Evolutionary conservation across 495 filamentous ascomycete species (phyloP).

Genomic region (Lineolata rhizophorae): DNA sequence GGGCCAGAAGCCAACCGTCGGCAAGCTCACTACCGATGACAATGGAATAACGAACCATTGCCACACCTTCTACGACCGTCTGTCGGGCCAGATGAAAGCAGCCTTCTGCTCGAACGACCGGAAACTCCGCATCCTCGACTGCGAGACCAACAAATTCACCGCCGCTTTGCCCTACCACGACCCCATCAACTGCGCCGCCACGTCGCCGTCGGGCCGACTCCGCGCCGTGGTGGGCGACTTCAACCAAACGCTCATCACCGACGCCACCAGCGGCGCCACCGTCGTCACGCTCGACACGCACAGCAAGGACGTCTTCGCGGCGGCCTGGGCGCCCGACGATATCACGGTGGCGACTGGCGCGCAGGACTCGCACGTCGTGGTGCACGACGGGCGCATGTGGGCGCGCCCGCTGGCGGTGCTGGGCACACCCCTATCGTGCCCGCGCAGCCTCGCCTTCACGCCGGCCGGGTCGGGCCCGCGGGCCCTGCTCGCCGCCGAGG

Average conservation of each 20-base stretch:
- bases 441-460: slow-evolving; percentile 59
- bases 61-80: slow-evolving; percentile 40
- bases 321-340: slow-evolving; percentile 79
- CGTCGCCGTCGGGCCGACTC: slow-evolving; percentile 57
- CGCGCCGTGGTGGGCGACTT: slow-evolving; percentile 57
- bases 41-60: slow-evolving; percentile 81
- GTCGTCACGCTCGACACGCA: slow-evolving; percentile 39
- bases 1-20: no score
- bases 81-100: slow-evolving; percentile 36
- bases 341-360: slow-evolving; percentile 76
- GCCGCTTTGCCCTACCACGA: slow-evolving; percentile 37
- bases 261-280: slow-evolving; percentile 35
- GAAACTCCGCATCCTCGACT: slow-evolving; percentile 53
- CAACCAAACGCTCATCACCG: slow-evolving; percentile 32
- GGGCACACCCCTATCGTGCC: slow-evolving; percentile 54
- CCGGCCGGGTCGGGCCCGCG: slow-evolving; percentile 56
- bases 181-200: slow-evolving; percentile 67
- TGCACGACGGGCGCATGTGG: slow-evolving; percentile 73
- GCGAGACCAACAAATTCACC: slow-evolving; percentile 42
- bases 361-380: slow-evolving; percentile 64
- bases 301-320: slow-evolving; percentile 69
- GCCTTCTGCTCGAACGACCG: slow-evolving; percentile 74
- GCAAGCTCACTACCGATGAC: slow-evolving; percentile 38
- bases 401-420: slow-evolving; percentile 37
- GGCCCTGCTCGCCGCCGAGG: slow-evolving; percentile 59